Evolutionary conservation across 2,329 filamentous ascomycete species (phyloP).

Genomic region (Scedosporium dehoogii): DNA sequence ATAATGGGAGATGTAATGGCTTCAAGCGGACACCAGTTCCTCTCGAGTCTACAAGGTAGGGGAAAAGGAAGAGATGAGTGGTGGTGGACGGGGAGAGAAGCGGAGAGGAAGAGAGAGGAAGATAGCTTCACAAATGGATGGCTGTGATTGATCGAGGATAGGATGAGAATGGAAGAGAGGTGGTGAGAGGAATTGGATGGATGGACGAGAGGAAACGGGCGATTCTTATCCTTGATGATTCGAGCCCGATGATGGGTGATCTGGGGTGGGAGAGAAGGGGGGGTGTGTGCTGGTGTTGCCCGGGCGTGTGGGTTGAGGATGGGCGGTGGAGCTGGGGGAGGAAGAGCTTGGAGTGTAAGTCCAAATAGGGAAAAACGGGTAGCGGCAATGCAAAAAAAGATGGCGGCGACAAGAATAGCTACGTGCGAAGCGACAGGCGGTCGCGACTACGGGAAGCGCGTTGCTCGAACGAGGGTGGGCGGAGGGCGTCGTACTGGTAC

Average conservation of each 20-base stretch:
- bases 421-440: neutral
- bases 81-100: neutral
- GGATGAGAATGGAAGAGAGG: neutral
- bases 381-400: neutral
- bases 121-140: neutral
- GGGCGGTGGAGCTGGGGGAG: neutral
- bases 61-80: neutral
- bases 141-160: neutral
- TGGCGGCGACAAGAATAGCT: neutral
- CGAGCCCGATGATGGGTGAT: constrained; percentile 5
- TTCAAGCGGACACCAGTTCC: constrained; percentile 4
- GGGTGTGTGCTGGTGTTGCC: neutral
- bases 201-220: constrained; percentile 3
- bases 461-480: neutral
- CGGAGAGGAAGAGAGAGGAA: neutral
- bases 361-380: neutral
- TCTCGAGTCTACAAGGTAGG: neutral
- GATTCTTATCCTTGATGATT: constrained; percentile 8
- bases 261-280: no score
- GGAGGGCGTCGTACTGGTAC: neutral
- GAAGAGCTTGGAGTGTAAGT: neutral
- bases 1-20: neutral
- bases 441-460: neutral
- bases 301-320: no score
- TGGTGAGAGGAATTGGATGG: neutral